phyloP scores from a whole-genome alignment of 2,329 filamentous ascomycete genomes.

The Elsinoe perseae region DNA sequence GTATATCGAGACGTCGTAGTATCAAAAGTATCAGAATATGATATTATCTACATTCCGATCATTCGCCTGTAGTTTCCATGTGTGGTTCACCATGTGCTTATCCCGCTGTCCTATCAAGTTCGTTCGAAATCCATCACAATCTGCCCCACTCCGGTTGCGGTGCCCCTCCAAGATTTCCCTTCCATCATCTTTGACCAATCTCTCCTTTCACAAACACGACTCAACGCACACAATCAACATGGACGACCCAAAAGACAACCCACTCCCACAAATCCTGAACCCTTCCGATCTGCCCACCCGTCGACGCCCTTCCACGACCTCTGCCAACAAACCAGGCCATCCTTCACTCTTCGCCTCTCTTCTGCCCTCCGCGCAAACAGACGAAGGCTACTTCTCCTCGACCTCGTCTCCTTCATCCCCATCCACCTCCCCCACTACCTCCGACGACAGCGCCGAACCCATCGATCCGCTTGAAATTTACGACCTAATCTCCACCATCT shows the following conservation, averaged over 20 bases:
- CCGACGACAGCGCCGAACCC: constrained; percentile 50
- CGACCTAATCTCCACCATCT: constrained; percentile 89
- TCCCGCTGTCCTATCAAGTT: background rate
- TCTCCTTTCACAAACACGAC: background rate
- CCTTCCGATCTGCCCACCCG: constrained; percentile 81
- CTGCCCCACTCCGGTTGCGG: constrained; percentile 1
- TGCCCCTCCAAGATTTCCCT: background rate
- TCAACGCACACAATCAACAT: constrained; percentile 20
- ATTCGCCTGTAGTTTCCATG: background rate
- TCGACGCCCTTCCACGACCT: constrained; percentile 39
- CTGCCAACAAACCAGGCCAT: constrained; percentile 25
- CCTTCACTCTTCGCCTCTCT: constrained; percentile 48
- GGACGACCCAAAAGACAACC: constrained; percentile 55
- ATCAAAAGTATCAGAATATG: background rate
- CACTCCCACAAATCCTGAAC: constrained; percentile 88
- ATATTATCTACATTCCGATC: background rate
- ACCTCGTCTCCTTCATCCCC: constrained; percentile 27
- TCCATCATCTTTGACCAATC: background rate
- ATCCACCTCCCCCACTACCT: constrained; percentile 27
- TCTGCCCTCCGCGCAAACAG: constrained; percentile 39
- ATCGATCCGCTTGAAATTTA: constrained; percentile 98
- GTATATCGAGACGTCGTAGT: background rate
- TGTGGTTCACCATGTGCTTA: background rate
- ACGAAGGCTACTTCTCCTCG: constrained; percentile 38
- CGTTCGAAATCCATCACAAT: background rate